Evolutionary conservation across 306 rosid genomes (phyloP).

Genomic region (Quercus rubra): DNA sequence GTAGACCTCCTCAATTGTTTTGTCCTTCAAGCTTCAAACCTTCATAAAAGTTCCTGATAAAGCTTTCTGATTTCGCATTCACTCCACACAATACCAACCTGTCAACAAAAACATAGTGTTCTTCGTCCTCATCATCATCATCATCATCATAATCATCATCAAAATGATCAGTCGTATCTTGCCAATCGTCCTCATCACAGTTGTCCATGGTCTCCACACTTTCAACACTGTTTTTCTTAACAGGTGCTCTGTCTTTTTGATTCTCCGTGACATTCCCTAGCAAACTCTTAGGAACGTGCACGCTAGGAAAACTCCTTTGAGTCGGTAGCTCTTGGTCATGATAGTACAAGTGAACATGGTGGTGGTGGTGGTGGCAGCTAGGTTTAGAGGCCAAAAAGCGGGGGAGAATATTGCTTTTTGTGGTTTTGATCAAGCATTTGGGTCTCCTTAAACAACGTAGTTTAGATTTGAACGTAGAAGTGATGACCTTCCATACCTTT

Average conservation of each 20-base stretch:
- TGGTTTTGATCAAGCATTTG: background rate
- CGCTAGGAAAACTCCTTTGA: no score
- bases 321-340: background rate
- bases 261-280: no score
- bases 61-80: background rate
- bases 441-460: background rate
- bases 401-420: no score
- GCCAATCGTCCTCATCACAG: background rate
- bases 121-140: background rate
- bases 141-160: background rate
- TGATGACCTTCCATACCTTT: background rate
- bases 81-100: background rate
- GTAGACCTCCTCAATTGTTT: background rate
- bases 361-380: background rate
- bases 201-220: background rate
- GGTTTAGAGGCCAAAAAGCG: no score
- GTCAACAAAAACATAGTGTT: background rate
- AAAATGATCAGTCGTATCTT: background rate
- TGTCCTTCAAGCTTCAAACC: background rate
- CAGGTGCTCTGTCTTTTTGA: no score
- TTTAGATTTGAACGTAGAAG: background rate
- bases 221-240: no score
- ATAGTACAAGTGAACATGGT: background rate
- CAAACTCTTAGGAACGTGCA: no score
- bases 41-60: background rate